Conservation (phyloP, 2,329 filamentous ascomycete genomes). For the Metarhizium guizhouense region DNA sequence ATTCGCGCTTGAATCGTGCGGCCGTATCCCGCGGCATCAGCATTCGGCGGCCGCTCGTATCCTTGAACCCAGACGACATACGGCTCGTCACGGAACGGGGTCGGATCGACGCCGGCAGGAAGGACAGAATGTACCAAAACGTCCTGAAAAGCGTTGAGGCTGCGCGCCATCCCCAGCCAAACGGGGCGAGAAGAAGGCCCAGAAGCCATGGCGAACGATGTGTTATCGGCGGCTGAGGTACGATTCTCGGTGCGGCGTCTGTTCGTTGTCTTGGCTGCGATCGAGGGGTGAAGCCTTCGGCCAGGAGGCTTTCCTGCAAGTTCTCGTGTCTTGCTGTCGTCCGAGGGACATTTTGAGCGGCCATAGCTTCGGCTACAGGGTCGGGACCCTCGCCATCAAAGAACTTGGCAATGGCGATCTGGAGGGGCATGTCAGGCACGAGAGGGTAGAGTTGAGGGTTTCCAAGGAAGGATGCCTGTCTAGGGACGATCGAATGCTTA, state of each 20-base stretch:
- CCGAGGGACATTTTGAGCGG: conserved; percentile 53
- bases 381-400: conserved; percentile 92
- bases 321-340: conserved; percentile 63
- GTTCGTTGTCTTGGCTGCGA: conserved; percentile 24
- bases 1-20: conserved; percentile 80
- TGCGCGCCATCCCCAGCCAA: conserved; percentile 67
- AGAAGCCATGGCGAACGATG: conserved; percentile 69
- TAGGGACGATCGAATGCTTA: conserved; percentile 24
- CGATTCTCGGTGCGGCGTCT: conserved; percentile 74
- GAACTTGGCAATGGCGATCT: conserved; percentile 96
- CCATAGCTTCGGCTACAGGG: conserved; percentile 66
- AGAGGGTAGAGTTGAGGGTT: background rate
- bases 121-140: conserved; percentile 69
- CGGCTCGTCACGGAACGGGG: conserved; percentile 46
- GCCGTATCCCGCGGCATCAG: conserved; percentile 82
- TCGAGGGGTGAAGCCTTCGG: conserved; percentile 14
- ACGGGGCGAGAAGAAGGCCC: conserved; percentile 69
- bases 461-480: background rate
- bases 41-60: conserved; percentile 62
- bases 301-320: conserved; percentile 51
- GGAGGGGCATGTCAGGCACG: conserved; percentile 1
- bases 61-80: conserved; percentile 41
- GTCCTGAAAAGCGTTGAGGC: conserved; percentile 62
- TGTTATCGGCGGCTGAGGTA: conserved; percentile 62
- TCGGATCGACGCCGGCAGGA: conserved; percentile 60